Conservation (phyloP, 371 early-diverging fungal species). For the Circinella umbellata region DNA sequence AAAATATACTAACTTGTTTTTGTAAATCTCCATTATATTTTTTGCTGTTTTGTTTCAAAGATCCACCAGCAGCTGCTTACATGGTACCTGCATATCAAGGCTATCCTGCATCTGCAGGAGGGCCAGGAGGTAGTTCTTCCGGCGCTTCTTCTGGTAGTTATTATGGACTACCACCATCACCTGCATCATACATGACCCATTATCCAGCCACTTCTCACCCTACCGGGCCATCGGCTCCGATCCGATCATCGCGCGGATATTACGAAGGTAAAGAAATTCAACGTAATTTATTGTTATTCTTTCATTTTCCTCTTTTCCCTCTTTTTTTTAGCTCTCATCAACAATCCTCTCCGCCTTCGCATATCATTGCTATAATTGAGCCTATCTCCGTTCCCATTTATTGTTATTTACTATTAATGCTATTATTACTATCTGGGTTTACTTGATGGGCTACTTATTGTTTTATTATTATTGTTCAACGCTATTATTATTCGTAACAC, state of each 20-base stretch:
- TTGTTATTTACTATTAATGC: not conserved
- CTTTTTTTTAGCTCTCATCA: not conserved
- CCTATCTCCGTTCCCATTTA: slow-evolving; percentile 9
- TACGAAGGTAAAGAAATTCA: slow-evolving; percentile 15
- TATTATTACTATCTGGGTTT: too few relatives aligned
- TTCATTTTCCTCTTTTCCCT: slow-evolving; percentile 6
- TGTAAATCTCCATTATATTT: too few relatives aligned
- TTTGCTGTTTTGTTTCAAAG: not conserved
- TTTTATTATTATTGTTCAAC: not conserved
- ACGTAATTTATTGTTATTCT: slow-evolving; percentile 1
- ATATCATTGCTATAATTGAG: slow-evolving; percentile 17
- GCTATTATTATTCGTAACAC: not conserved
- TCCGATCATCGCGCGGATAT: slow-evolving; percentile 19
- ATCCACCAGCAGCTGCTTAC: slow-evolving; percentile 1
- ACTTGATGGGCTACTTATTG: not conserved
- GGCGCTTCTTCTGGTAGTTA: slow-evolving; percentile 2
- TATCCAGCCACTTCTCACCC: slow-evolving; percentile 17
- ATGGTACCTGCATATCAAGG: slow-evolving; percentile 16
- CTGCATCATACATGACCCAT: slow-evolving; percentile 19
- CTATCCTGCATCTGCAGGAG: slow-evolving; percentile 10
- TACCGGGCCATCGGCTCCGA: slow-evolving; percentile 6
- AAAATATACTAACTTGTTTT: too few relatives aligned
- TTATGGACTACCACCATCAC: slow-evolving; percentile 21
- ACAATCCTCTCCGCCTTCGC: slow-evolving; percentile 12
- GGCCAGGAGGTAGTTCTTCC: not conserved